Conservation (phyloP, 2,329 filamentous ascomycete species). For the Didymella glomerata region DNA sequence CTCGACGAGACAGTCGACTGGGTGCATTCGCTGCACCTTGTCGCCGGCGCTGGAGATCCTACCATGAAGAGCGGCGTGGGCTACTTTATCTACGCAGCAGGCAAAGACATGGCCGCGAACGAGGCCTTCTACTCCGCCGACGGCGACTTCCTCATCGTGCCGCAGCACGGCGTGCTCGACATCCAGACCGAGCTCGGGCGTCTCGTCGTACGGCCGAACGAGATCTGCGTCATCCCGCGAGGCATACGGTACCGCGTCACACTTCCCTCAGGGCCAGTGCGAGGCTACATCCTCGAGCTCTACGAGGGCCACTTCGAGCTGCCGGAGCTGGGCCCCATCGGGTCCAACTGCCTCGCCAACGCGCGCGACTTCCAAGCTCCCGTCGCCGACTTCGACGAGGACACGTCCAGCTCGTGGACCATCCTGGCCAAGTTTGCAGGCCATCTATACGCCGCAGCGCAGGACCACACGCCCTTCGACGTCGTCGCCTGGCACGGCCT, state of each 20-base stretch:
- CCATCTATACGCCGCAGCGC: conserved; percentile 66
- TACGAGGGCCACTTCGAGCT: conserved; percentile 71
- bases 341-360: conserved; percentile 72
- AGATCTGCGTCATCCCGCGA: conserved; percentile 71
- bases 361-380: conserved; percentile 71
- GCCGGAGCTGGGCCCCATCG: conserved; percentile 72
- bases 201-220: conserved; percentile 71
- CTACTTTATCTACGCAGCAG: conserved; percentile 81
- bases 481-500: conserved; percentile 78
- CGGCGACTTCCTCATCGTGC: conserved; percentile 72
- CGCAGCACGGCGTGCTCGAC: conserved; percentile 70
- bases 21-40: conserved; percentile 73
- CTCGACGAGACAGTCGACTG: conserved; percentile 73
- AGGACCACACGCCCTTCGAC: conserved; percentile 73
- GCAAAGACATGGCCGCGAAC: conserved; percentile 76
- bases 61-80: conserved; percentile 80
- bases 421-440: conserved; percentile 70
- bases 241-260: conserved; percentile 71
- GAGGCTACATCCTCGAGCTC: conserved; percentile 73
- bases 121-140: conserved; percentile 85
- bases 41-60: conserved; percentile 82
- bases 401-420: conserved; percentile 64
- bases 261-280: conserved; percentile 66
- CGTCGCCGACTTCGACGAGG: conserved; percentile 64
- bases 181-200: conserved; percentile 74